Percentiles rank a stretch among this genome's conserved stretches.
Evolutionary conservation across 192 early-diverging fungal genomes (phyloP).

Genomic region (Mortierella claussenii): DNA sequence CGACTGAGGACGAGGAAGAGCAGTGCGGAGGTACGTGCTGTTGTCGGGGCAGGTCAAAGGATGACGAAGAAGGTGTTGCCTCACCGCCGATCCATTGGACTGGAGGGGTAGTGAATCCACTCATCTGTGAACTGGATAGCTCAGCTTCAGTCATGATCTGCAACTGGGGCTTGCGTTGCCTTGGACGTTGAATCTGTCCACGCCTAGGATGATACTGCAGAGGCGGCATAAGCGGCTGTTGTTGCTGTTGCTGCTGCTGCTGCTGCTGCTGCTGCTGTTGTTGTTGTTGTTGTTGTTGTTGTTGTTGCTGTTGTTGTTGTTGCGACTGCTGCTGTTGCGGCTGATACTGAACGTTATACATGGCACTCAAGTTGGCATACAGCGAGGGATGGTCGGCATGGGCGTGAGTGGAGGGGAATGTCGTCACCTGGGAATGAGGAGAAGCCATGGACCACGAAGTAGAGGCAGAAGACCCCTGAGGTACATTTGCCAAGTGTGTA

Average conservation of each 20-base stretch:
- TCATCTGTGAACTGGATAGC: not conserved
- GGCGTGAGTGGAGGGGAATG: not conserved
- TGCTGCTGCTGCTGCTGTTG: not conserved
- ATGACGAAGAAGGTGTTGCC: not conserved
- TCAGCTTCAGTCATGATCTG: slow-evolving; percentile 21
- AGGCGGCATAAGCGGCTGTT: slow-evolving; percentile 23
- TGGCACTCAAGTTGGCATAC: not conserved
- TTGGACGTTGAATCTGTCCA: slow-evolving; percentile 20
- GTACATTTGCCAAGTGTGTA: not conserved
- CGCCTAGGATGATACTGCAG: slow-evolving; percentile 38
- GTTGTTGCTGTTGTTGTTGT: not conserved
- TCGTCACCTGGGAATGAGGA: slow-evolving; percentile 4
- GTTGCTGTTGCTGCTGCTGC: not conserved
- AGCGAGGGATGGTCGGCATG: not conserved
- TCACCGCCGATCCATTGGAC: slow-evolving; percentile 7
- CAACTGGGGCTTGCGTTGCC: slow-evolving; percentile 25
- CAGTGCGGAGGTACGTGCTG: not conserved
- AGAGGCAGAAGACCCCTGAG: not conserved
- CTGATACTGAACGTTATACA: slow-evolving; percentile 13
- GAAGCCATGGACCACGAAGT: slow-evolving; percentile 1
- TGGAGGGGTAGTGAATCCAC: not conserved
- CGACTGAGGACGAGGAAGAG: not conserved
- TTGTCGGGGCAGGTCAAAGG: not conserved
- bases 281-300: slow-evolving; percentile 20
- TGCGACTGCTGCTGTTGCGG: slow-evolving; percentile 5